Conservation (phyloP, 371 early-diverging fungal species). For the Choanephora cucurbitarum region DNA sequence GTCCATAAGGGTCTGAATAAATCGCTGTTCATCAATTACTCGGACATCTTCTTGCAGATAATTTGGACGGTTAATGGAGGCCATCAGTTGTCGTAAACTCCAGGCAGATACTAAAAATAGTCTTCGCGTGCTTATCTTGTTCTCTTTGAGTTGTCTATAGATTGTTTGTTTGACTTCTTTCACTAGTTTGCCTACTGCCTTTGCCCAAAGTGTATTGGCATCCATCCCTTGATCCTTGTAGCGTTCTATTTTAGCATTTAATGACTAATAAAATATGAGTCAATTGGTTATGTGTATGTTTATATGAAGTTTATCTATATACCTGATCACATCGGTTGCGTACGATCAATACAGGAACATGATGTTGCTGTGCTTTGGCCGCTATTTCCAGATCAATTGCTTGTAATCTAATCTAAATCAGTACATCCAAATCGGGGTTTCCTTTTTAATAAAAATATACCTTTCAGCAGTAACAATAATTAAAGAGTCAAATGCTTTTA, state of each 20-base stretch:
- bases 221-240: slow-evolving; percentile 14
- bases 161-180: slow-evolving; percentile 41
- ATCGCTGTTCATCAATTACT: slow-evolving; percentile 26
- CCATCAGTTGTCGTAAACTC: slow-evolving; percentile 42
- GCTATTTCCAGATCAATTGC: slow-evolving; percentile 42
- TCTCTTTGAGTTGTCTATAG: slow-evolving; percentile 35
- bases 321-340: slow-evolving; percentile 50
- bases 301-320: background rate
- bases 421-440: background rate
- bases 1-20: slow-evolving; percentile 24
- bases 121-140: slow-evolving; percentile 31
- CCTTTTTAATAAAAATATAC: no score
- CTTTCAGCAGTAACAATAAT: slow-evolving; percentile 51
- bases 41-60: slow-evolving; percentile 14
- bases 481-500: slow-evolving; percentile 49
- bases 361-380: slow-evolving; percentile 34
- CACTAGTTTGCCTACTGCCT: slow-evolving; percentile 42
- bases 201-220: slow-evolving; percentile 27
- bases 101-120: slow-evolving; percentile 48
- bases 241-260: slow-evolving; percentile 39
- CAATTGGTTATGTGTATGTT: background rate
- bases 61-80: slow-evolving; percentile 13
- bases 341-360: slow-evolving; percentile 46
- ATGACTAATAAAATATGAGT: slow-evolving; percentile 20
- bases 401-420: slow-evolving; percentile 25